A percentile compares a stretch with the other conserved stretches of the same genome.
Conservation (phyloP, 75 land plant species). For the Sequoia sempervirens region DNA sequence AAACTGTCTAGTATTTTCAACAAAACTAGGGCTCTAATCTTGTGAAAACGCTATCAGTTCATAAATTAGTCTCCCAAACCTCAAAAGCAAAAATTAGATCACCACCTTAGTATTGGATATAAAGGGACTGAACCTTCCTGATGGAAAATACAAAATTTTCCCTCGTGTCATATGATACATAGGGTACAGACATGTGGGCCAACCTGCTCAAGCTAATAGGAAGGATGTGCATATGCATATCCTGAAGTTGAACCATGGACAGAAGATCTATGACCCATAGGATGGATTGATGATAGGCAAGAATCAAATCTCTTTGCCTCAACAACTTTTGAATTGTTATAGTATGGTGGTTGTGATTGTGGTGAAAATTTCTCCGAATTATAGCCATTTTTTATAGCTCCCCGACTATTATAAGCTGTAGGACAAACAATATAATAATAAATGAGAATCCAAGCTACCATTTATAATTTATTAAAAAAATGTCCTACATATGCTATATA, state of each 20-base stretch:
- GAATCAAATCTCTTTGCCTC: constrained; percentile 9
- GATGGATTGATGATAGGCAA: neutral
- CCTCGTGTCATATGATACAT: neutral
- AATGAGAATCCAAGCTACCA: neutral
- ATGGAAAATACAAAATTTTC: neutral
- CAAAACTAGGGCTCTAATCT: neutral
- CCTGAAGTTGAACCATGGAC: neutral
- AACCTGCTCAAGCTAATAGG: constrained; percentile 3
- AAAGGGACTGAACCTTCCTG: neutral
- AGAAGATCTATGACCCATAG: neutral
- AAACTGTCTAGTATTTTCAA: neutral
- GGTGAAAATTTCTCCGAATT: constrained; percentile 10
- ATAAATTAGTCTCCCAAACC: neutral
- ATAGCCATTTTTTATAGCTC: constrained; percentile 11
- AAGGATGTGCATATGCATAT: constrained; percentile 9
- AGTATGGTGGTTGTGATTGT: neutral
- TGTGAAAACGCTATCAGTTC: neutral
- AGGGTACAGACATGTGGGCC: neutral
- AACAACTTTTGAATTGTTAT: neutral
- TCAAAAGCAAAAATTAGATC: neutral
- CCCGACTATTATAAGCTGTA: constrained; percentile 10
- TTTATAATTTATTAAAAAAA: neutral
- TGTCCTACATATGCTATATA: too few species aligned
- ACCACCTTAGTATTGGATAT: neutral
- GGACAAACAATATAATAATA: neutral